A percentile compares a stretch with the other conserved stretches of the same genome.
phyloP scores from a whole-genome alignment of 352 stramenopile genomes.

The Achlya hypogyna region DNA sequence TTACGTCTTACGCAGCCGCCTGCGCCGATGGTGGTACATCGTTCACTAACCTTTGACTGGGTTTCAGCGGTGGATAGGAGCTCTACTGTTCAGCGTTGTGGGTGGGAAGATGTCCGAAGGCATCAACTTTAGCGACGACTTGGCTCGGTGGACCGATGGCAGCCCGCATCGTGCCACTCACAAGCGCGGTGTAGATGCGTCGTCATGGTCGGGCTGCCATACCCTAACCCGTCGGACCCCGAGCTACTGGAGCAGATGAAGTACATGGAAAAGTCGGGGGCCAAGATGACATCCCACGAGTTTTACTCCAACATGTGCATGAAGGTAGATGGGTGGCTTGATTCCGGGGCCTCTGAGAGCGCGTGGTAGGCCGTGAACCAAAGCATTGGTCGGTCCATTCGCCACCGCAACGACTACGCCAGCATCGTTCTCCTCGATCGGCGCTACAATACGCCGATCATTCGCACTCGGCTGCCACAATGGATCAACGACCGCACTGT shows the following conservation, averaged over 20 bases:
- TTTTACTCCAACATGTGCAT: slow-evolving; percentile 99
- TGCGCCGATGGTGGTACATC: slow-evolving; percentile 25
- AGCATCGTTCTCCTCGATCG: slow-evolving; percentile 94
- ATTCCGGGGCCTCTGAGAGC: background rate
- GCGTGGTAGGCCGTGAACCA: slow-evolving; percentile 93
- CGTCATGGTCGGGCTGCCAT: slow-evolving; percentile 97
- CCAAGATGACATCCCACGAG: slow-evolving; percentile 53
- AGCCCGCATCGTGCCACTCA: background rate
- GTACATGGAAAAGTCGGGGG: slow-evolving; percentile 68
- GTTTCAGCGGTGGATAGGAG: slow-evolving; percentile 27
- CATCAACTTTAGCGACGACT: slow-evolving; percentile 99
- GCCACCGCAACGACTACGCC: slow-evolving; percentile 96
- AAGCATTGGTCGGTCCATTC: slow-evolving; percentile 96
- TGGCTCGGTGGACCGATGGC: slow-evolving; percentile 55
- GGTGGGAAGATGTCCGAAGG: slow-evolving; percentile 99
- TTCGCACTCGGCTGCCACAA: slow-evolving; percentile 57
- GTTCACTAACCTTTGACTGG: background rate
- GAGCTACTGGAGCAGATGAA: slow-evolving; percentile 97
- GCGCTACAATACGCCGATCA: slow-evolving; percentile 76
- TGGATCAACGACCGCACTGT: slow-evolving; percentile 79
- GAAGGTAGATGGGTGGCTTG: slow-evolving; percentile 34
- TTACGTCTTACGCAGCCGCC: slow-evolving; percentile 76
- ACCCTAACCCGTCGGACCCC: slow-evolving; percentile 93
- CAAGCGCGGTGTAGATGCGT: slow-evolving; percentile 58
- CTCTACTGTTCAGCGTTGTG: slow-evolving; percentile 94